Base-by-base conservation (phyloP, 164 flowering plant genomes). In the Saururus chinensis region DNA sequence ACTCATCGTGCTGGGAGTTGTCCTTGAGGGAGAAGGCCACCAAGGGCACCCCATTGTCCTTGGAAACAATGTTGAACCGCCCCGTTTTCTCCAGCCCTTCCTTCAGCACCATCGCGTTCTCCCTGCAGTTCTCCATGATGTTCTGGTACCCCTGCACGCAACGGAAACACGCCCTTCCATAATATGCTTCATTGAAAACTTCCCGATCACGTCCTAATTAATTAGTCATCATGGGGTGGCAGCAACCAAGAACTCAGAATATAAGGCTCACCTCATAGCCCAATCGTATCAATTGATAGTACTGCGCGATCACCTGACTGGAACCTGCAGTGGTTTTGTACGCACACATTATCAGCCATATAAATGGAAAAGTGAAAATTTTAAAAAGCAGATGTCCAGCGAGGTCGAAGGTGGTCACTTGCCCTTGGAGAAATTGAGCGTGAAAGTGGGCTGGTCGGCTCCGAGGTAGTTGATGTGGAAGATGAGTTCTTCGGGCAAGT, bases 241-340 rank as follows among this genome's bases (percentile, higher is more conserved):
- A 60, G 21, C 41, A 21, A 10, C 21, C 4, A 52, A n/a, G 9
- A 35, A 37, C 19, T 5, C 8, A 26, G 30, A 30, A 30, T 6
- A 30, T 11, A 20, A 49, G 0, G 40, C 48, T 64, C 70, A 83
- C 91, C 85, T 86, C 86, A 59, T 71, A 73, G 1, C 92, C 89
- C 1, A 86, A 75, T n/a, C 89, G 71, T 21, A 86, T 81, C 25
- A 83, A 64, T 70, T 85, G 91, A 67, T 85, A 85, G 60, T 85
- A 85, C 45, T 83, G 91, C n/a, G 89, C 89, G 63, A 86, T 84
- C 55, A 84, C 81, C 64, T 80, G 84, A 68, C 82, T 82, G 7
- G 89, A 81, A 5, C 92, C 89, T 84, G 84, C 56, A 60, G n/a
- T 56, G 19, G 10, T 37, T 23, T 14, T 8, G 0, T 54, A 21